These are phyloP conservation scores for Nepenthes mirabilis DNA, from an alignment of 148 eudicot species.

Conservation along the genomic window DNA sequence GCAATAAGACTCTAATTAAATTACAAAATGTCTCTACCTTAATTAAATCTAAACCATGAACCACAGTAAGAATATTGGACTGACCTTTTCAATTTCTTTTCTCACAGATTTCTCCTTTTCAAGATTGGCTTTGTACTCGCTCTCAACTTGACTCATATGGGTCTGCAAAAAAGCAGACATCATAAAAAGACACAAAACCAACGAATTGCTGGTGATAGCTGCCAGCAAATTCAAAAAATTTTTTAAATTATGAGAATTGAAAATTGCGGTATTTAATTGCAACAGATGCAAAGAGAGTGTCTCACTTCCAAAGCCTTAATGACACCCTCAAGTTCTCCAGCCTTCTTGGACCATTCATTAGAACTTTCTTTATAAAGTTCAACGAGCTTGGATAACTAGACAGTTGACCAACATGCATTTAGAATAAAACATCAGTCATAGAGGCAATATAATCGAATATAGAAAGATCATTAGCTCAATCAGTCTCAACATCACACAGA, in stretches of 20 bases:
- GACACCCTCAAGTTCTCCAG: slow-evolving; percentile 95
- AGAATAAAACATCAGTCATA: neutral
- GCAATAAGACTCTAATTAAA: no score
- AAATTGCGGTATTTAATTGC: neutral
- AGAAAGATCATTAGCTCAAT: neutral
- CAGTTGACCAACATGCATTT: slow-evolving; percentile 1
- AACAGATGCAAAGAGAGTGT: neutral
- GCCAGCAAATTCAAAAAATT: neutral
- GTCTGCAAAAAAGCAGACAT: slow-evolving; percentile 25
- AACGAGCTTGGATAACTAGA: slow-evolving; percentile 58
- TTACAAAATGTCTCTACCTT: no score
- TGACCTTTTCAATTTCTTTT: slow-evolving; percentile 58
- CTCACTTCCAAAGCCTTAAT: slow-evolving; percentile 87
- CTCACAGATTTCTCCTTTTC: slow-evolving; percentile 58
- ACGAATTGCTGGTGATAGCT: neutral
- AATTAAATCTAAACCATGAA: neutral
- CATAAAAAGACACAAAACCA: neutral
- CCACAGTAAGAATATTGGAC: neutral
- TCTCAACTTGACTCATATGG: slow-evolving; percentile 73
- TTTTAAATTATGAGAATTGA: neutral
- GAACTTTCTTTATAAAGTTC: slow-evolving; percentile 93
- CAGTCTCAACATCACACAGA: no score
- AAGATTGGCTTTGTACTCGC: slow-evolving; percentile 70
- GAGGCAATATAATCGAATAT: neutral
- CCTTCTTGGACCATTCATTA: slow-evolving; percentile 92